A percentile compares a stretch with the other conserved stretches of the same genome.
These are phyloP conservation scores for Decorospora gaudefroyi DNA, from an alignment of 2,329 filamentous ascomycete species.

Conservation along the genomic window DNA sequence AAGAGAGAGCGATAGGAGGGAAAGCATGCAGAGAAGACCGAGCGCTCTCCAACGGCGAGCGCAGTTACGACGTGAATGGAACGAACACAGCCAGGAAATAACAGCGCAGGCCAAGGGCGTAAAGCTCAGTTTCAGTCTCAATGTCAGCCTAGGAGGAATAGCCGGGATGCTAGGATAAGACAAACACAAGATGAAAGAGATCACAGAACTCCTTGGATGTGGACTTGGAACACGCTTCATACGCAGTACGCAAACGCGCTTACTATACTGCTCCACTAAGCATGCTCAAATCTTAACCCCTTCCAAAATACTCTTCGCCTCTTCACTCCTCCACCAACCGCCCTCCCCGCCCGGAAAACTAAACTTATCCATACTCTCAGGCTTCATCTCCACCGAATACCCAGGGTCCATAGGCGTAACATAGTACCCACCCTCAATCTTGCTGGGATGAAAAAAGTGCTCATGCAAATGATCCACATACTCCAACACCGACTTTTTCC, in stretches of 20 bases:
- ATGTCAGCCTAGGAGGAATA: conserved; percentile 31
- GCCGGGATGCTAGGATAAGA: conserved; percentile 28
- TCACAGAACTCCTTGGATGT: too few relatives aligned
- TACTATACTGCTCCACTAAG: too few relatives aligned
- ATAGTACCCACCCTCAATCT: conserved; percentile 84
- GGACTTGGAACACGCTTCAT: too few relatives aligned
- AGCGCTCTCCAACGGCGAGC: conserved; percentile 30
- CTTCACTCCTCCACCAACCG: conserved; percentile 84
- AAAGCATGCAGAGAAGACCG: conserved; percentile 10
- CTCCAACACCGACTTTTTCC: conserved; percentile 80
- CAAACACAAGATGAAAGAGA: too few relatives aligned
- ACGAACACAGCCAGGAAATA: conserved; percentile 31
- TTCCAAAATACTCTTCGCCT: conserved; percentile 75
- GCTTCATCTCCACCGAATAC: conserved; percentile 93
- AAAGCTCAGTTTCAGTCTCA: conserved; percentile 40
- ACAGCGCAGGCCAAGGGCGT: conserved; percentile 32
- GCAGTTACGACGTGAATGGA: conserved; percentile 35
- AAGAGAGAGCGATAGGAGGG: conserved; percentile 11
- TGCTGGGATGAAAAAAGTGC: conserved; percentile 82
- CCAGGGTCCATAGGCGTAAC: conserved; percentile 81
- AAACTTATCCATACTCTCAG: conserved; percentile 79
- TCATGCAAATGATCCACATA: conserved; percentile 94
- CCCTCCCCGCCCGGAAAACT: conserved; percentile 76
- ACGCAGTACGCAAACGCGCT: too few relatives aligned
- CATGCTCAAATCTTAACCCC: conserved; percentile 56